Conservation (phyloP, 345 rosid genomes). For the Litchi chinensis region DNA sequence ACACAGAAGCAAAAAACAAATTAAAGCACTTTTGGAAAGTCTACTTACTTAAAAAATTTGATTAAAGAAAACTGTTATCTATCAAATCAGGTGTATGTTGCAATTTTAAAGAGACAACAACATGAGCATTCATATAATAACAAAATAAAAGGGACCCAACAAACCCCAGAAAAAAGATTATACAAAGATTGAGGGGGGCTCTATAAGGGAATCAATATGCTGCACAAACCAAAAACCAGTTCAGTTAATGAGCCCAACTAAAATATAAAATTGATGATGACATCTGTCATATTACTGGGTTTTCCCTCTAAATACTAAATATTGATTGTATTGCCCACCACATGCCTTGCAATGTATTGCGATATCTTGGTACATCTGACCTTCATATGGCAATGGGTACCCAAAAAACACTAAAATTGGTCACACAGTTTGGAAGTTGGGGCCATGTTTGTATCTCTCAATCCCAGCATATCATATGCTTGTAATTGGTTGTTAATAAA, state of each 20-base stretch:
- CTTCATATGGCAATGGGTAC: neutral
- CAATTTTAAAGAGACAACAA: neutral
- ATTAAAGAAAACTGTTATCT: constrained; percentile 1
- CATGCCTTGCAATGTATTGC: neutral
- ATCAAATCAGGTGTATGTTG: neutral
- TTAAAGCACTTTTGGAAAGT: neutral
- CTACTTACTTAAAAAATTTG: neutral
- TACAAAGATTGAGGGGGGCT: neutral
- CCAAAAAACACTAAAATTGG: too few species aligned
- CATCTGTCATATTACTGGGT: constrained; percentile 5
- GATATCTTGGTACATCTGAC: neutral
- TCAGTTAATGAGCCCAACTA: neutral
- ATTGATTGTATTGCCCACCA: neutral
- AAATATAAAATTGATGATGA: neutral
- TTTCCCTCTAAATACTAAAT: neutral
- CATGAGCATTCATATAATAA: neutral
- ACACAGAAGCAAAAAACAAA: neutral
- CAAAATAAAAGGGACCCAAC: constrained; percentile 6
- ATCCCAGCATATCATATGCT: neutral
- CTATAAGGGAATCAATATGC: neutral
- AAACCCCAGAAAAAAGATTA: neutral
- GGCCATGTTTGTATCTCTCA: neutral
- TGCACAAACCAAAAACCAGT: neutral
- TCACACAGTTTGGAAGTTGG: neutral
- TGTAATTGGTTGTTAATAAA: too few species aligned